Conservation (phyloP, 371 early-diverging fungal genomes). For the Gilbertella persicaria region DNA sequence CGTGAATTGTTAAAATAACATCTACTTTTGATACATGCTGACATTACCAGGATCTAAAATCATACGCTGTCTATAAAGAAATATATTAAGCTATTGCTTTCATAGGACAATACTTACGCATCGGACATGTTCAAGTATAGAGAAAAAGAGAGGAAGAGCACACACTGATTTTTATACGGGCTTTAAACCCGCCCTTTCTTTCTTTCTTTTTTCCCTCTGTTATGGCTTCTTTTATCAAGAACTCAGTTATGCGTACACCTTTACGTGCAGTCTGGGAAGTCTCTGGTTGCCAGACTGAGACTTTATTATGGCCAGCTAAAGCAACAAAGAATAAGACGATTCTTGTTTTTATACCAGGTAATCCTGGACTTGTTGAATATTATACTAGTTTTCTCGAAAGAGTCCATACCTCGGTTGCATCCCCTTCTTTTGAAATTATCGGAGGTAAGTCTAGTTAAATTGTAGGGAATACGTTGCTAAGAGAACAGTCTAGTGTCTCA, state of each 20-base stretch:
- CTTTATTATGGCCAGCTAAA: conserved; percentile 57
- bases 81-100: neutral
- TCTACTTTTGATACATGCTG: neutral
- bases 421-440: conserved; percentile 49
- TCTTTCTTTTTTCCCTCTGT: neutral
- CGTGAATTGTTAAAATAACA: neutral
- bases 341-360: conserved; percentile 64
- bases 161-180: too few species aligned
- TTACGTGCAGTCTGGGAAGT: conserved; percentile 53
- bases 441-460: conserved; percentile 41
- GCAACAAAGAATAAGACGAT: conserved; percentile 34
- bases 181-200: neutral
- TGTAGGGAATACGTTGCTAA: neutral
- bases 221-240: conserved; percentile 7
- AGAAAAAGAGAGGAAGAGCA: neutral
- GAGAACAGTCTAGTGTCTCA: conserved; percentile 47
- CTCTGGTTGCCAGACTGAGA: conserved; percentile 49
- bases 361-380: conserved; percentile 75
- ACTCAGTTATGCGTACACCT: conserved; percentile 18
- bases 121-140: conserved; percentile 14
- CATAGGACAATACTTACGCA: conserved; percentile 13
- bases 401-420: conserved; percentile 36
- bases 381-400: conserved; percentile 63
- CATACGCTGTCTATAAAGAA: conserved; percentile 53
- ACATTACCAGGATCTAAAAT: conserved; percentile 65